A percentile compares a stretch with the other conserved stretches of the same genome.
These are phyloP conservation scores for Verticillium tricorpus DNA, from an alignment of 2,329 filamentous ascomycete genomes.

Conservation along the genomic window DNA sequence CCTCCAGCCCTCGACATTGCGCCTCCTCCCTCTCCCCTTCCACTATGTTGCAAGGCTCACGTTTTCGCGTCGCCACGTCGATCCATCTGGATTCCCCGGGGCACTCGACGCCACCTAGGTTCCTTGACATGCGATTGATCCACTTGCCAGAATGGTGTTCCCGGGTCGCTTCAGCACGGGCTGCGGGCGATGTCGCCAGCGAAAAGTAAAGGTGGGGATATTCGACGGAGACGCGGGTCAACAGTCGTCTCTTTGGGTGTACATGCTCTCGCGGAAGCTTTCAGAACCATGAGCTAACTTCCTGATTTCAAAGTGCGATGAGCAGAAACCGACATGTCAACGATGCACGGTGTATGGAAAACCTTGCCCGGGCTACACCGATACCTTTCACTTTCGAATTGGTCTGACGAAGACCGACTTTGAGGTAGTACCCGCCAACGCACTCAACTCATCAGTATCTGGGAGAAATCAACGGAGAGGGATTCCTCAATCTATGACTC, in stretches of 20 bases:
- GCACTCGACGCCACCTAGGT: not conserved
- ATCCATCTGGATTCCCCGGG: not conserved
- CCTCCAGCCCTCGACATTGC: not conserved
- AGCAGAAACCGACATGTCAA: conserved; percentile 24
- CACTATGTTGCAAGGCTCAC: not conserved
- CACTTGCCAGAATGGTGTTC: conserved; percentile 18
- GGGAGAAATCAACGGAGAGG: not conserved
- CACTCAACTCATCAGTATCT: not conserved
- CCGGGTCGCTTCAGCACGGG: conserved; percentile 24
- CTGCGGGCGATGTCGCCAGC: conserved; percentile 22
- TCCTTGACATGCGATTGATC: not conserved
- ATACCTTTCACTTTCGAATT: conserved; percentile 28
- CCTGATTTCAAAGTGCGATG: conserved; percentile 23
- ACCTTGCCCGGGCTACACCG: conserved; percentile 27
- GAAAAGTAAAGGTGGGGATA: conserved; percentile 21
- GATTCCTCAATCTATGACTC: not conserved
- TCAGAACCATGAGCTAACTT: not conserved
- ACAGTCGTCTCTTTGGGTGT: not conserved
- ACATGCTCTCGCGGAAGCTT: conserved; percentile 2
- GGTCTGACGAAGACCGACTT: conserved; percentile 7
- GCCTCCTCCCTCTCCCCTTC: not conserved
- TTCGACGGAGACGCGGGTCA: too few species aligned
- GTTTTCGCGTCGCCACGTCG: not conserved
- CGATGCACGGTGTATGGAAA: conserved; percentile 25
- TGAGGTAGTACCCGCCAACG: not conserved